Evolutionary conservation across 2,329 filamentous ascomycete species (phyloP).

Genomic region (Exophiala sp.): DNA sequence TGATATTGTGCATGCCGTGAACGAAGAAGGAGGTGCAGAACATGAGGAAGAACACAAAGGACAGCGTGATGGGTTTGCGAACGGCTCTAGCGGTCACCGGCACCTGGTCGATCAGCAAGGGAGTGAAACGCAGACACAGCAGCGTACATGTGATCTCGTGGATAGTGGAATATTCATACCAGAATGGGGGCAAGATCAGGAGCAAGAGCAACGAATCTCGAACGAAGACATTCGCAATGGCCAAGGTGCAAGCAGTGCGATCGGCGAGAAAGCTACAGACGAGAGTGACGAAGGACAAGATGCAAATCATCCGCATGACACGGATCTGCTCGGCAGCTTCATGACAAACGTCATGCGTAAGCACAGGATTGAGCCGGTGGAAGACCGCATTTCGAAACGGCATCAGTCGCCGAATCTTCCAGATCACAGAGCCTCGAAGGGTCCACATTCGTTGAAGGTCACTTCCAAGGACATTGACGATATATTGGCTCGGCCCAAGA

Average conservation of each 20-base stretch:
- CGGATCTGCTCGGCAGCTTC: too few relatives aligned
- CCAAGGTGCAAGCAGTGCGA: background rate
- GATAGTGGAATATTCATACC: background rate
- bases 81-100: background rate
- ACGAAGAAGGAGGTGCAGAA: background rate
- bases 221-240: background rate
- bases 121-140: background rate
- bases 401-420: too few relatives aligned
- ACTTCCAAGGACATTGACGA: too few relatives aligned
- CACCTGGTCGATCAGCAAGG: background rate
- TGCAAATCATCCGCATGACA: too few relatives aligned
- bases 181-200: background rate
- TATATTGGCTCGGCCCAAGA: too few relatives aligned
- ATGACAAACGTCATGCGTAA: too few relatives aligned
- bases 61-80: background rate
- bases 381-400: too few relatives aligned
- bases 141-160: background rate
- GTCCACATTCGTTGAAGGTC: too few relatives aligned
- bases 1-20: background rate
- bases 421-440: too few relatives aligned
- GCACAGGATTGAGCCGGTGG: too few relatives aligned
- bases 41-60: background rate
- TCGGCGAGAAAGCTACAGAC: too few relatives aligned
- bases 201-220: background rate
- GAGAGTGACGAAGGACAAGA: too few relatives aligned